Base-by-base conservation (phyloP, 768 basidiomycete genomes). In the Lactarius akahatsu region DNA sequence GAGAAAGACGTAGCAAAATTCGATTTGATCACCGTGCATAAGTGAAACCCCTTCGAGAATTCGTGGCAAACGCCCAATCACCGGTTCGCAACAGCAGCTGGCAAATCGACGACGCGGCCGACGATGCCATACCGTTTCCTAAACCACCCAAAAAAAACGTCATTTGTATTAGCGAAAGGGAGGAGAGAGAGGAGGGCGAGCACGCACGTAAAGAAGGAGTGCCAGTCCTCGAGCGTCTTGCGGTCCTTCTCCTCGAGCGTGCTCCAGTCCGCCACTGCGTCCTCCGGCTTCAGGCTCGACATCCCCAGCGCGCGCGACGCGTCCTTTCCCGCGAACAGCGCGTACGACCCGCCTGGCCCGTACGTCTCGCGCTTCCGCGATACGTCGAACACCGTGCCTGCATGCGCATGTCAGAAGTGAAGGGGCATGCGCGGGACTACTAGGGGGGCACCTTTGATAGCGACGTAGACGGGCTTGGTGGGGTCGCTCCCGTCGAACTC, bases 241-340 rank as follows among this genome's bases (percentile, higher is more conserved):
- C 74, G 77, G 71, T 96, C 91, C 67, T 84, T 83, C 67, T 86
- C 87, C 52, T 84, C 81, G 61, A 99, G 81, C 0, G 71, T 76
- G 71, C 89, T 92, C 74, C 92, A 97, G 74, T 99, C 95, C 15
- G 94, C 78, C 1, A 94, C 82, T 11, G 96, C 96, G 73, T 98
- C 88, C 76, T 94, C 90, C 4, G 80, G 77, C 62, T 92, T 91
- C 71, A 97, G 78, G 71, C 92, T 95, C 60, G 92, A 94, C 86
- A 88, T 88, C 52, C 94, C 96, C 8, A 99, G 80, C 0, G 90
- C 96, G 69, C 82, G 86, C 9, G 93, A 96, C 0, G 88, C 96
- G 73, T 99, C 96, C 78, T 92, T 96, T 55, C 95, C 96, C 38
- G 95, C 93, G 75, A 98, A 98, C 26, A 96, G 77, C 70, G 85